A percentile compares a stretch with the other conserved stretches of the same genome.
Conservation (phyloP, 371 early-diverging fungal genomes). For the Fennellomyces sp. region DNA sequence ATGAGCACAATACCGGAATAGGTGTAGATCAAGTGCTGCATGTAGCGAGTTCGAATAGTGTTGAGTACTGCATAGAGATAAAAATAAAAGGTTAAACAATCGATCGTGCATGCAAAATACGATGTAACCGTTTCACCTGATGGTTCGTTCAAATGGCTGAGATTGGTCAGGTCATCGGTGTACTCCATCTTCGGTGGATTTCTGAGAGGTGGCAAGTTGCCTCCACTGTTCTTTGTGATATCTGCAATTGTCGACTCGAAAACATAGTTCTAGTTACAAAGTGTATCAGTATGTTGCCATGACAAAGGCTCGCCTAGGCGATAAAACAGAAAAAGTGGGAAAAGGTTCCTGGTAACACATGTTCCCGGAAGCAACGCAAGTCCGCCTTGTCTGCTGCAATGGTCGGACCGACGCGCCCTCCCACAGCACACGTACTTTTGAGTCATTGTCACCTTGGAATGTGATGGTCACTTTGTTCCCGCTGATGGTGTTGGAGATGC, state of each 20-base stretch:
- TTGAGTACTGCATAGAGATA: slow-evolving; percentile 32
- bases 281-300: not conserved
- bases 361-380: not conserved
- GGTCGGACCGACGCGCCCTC: not conserved
- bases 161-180: slow-evolving; percentile 89
- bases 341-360: not conserved
- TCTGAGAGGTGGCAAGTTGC: slow-evolving; percentile 83
- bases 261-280: slow-evolving; percentile 62
- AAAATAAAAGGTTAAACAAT: not conserved
- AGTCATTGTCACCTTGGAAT: slow-evolving; percentile 61
- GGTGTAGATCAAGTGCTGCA: slow-evolving; percentile 95
- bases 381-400: not conserved
- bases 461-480: slow-evolving; percentile 57
- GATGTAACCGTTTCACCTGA: too few species aligned
- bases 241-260: slow-evolving; percentile 77
- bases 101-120: too few species aligned
- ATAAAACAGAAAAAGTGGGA: not conserved
- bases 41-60: slow-evolving; percentile 87
- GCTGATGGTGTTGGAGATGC: slow-evolving; percentile 51
- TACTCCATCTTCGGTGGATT: slow-evolving; percentile 90
- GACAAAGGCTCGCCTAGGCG: not conserved
- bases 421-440: slow-evolving; percentile 47
- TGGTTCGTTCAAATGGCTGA: slow-evolving; percentile 92
- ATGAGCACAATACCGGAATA: slow-evolving; percentile 99
- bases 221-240: slow-evolving; percentile 63